A percentile compares a stretch with the other conserved stretches of the same genome.
Conservation (phyloP, 148 eudicot genomes). For the Silene uniflora region DNA sequence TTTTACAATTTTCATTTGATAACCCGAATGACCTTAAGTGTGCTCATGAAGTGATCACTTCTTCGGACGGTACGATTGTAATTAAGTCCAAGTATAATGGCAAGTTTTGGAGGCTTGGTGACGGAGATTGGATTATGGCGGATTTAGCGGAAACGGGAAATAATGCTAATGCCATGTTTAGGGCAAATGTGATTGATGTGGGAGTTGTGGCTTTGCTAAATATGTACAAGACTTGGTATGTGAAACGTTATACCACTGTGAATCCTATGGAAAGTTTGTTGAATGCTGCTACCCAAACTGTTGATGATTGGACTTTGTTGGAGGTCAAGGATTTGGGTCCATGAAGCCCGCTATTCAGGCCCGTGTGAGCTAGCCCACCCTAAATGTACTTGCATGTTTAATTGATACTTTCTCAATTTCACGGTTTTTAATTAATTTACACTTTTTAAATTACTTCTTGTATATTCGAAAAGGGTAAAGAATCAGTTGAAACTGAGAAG, state of each 20-base stretch:
- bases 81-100: conserved; percentile 10
- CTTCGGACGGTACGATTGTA: background rate
- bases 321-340: background rate
- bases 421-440: too few species aligned
- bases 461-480: background rate
- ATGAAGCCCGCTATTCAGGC: background rate
- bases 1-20: background rate
- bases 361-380: background rate
- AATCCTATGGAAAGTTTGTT: background rate
- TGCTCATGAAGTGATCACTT: background rate
- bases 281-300: background rate
- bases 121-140: background rate
- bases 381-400: background rate
- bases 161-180: background rate
- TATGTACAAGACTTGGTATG: background rate
- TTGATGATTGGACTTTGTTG: background rate
- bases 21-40: background rate
- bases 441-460: too few species aligned
- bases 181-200: background rate
- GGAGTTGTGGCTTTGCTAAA: background rate
- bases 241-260: background rate
- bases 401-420: background rate
- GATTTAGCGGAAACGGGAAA: background rate
- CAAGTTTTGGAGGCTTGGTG: conserved; percentile 3
- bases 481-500: too few species aligned